Evolutionary conservation across 2,329 filamentous ascomycete species (phyloP), one percentile per base, ranked within the genome.

Genomic region (Fusarium sp.): DNA sequence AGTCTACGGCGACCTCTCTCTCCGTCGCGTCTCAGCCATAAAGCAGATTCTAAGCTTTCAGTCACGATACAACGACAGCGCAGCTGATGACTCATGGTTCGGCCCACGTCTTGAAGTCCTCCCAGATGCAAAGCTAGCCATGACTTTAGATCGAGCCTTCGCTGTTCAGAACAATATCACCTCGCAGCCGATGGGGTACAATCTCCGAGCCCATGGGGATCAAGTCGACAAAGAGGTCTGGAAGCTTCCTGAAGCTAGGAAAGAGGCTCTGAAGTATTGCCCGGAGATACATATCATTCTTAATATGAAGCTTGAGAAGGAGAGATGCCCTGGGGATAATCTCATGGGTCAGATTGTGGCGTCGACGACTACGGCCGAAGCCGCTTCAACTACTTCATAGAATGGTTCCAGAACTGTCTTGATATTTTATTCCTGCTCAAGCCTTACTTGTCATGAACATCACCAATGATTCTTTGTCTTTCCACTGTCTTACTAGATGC

Each of bases 381-480:
- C 12, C 20, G 30, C 22, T 35, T n/a, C 8, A 15, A 10, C 30
- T 35, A 24, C 17, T 35, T 9, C 17, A 9, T 51, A 35, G 12
- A 7, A 4, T 20, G 0, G 2, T 14, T 20, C 8, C 6, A 35
- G 11, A 51, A 10, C 0, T 24, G 0, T 12, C 10, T 8, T 8
- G 3, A 14, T 10, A 5, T 24, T 13, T 8, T 26, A 8, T 18
- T 24, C 1, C 2, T 24, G 5, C 1, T 24, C 11, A 24, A 32
- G 3, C 10, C 30, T 10, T 17, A 12, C 20, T 28, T 30, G 0
- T 7, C 20, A 3, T 8, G 17, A 20, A 13, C 17, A 26, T 20
- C 17, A 22, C 8, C 0, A 28, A 28, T 28, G 9, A 28, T 28
- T 6, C 0, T 3, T 15, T 12, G 8, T 30, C 26, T 17, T 22